These are phyloP conservation scores for Trichosanthes cucumerina DNA, from an alignment of 306 rosid species.

Conservation along the genomic window DNA sequence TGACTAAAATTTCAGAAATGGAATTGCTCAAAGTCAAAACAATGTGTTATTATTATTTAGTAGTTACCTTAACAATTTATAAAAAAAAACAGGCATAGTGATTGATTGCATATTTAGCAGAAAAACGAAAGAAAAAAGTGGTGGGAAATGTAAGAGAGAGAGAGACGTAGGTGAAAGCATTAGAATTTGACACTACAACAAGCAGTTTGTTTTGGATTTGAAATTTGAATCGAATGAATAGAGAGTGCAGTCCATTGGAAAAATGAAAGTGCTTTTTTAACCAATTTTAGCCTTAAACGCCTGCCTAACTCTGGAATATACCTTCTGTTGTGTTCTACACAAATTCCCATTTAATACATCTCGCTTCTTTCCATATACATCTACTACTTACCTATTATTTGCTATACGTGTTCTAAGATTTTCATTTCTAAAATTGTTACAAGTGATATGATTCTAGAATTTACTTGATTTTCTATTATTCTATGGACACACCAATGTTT, in stretches of 20 bases:
- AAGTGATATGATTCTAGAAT: too few species aligned
- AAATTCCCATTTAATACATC: not conserved
- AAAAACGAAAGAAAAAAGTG: not conserved
- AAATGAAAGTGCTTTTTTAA: not conserved
- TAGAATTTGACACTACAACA: not conserved
- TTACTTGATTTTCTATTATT: too few species aligned
- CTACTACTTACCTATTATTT: not conserved
- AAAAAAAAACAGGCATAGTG: not conserved
- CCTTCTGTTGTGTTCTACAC: not conserved
- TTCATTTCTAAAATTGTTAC: not conserved
- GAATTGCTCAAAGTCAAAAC: too few species aligned
- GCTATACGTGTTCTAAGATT: not conserved
- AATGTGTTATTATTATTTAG: too few species aligned
- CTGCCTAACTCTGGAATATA: constrained; percentile 2
- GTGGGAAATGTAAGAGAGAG: not conserved
- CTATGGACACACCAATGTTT: not conserved
- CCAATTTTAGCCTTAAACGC: not conserved
- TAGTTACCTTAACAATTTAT: too few species aligned
- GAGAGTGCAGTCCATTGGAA: not conserved
- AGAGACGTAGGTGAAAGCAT: not conserved
- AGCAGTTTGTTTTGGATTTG: not conserved
- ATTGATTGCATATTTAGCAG: not conserved
- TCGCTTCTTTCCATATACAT: not conserved
- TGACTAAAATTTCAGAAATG: not conserved
- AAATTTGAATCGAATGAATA: not conserved